These are phyloP conservation scores for Coemansia pectinata DNA, from an alignment of 192 early-diverging fungal genomes.

Conservation along the genomic window DNA sequence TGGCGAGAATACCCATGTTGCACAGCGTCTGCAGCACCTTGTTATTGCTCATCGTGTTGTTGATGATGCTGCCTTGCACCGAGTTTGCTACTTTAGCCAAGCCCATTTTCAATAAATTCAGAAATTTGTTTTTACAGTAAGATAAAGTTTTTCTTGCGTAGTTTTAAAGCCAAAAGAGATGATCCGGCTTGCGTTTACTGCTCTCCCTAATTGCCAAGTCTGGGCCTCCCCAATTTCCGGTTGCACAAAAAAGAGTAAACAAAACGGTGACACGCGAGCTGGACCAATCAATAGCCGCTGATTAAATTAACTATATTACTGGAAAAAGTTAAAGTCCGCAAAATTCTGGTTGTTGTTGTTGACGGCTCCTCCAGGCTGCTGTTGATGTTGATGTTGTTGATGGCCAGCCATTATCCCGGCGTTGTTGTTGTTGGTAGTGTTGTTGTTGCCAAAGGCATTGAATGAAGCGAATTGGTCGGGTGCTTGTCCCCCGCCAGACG, in stretches of 20 bases:
- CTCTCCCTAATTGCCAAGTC: neutral
- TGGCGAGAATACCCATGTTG: constrained; percentile 13
- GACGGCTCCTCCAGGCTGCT: neutral
- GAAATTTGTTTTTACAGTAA: neutral
- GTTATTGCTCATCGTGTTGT: neutral
- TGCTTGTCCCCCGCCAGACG: neutral
- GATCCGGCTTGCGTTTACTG: neutral
- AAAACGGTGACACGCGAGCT: neutral
- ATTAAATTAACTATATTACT: constrained; percentile 6
- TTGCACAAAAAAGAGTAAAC: neutral
- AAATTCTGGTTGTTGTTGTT: constrained; percentile 39
- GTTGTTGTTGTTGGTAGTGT: neutral
- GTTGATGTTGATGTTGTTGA: constrained; percentile 14
- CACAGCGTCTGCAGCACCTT: constrained; percentile 1
- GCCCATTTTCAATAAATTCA: constrained; percentile 19
- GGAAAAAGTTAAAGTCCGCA: constrained; percentile 49
- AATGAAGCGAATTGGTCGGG: constrained; percentile 1
- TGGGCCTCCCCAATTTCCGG: neutral
- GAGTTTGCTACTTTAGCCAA: constrained; percentile 31
- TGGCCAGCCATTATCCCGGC: neutral
- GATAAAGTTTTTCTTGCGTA: neutral
- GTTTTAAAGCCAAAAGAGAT: neutral
- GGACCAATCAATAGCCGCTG: neutral
- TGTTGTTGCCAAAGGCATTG: constrained; percentile 9
- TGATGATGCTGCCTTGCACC: constrained; percentile 14